Conservation (phyloP, 345 rosid species). For the Populus ilicifolia region DNA sequence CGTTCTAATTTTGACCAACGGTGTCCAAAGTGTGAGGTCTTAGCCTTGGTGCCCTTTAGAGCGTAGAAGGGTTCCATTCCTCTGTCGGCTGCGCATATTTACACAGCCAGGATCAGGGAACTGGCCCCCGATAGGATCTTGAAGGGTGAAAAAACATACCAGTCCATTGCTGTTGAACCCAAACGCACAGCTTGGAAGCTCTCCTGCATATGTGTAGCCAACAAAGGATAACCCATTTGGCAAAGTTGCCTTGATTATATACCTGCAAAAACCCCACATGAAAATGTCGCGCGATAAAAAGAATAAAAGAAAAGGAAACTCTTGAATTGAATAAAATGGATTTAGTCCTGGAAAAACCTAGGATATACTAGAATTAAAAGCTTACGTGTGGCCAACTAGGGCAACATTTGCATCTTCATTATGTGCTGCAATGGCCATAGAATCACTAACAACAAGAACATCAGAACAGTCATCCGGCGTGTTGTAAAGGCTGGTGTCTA, state of each 20-base stretch:
- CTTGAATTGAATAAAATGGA: neutral
- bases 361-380: neutral
- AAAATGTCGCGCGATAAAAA: neutral
- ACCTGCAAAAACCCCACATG: conserved; percentile 28
- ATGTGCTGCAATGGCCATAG: conserved; percentile 53
- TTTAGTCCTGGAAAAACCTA: neutral
- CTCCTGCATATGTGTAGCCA: conserved; percentile 62
- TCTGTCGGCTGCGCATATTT: too few relatives aligned
- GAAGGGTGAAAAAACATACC: conserved; percentile 29
- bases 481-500: neutral
- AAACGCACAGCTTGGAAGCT: conserved; percentile 63
- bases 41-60: too few relatives aligned
- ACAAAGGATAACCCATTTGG: conserved; percentile 34
- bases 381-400: conserved; percentile 54
- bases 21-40: too few relatives aligned
- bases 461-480: conserved; percentile 44
- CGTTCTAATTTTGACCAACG: too few relatives aligned
- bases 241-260: conserved; percentile 41
- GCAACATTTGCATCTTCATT: conserved; percentile 59
- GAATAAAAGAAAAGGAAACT: neutral
- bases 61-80: too few relatives aligned
- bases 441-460: conserved; percentile 40
- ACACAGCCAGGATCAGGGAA: neutral
- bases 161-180: conserved; percentile 50
- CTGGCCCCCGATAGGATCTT: neutral